These are phyloP conservation scores for Phtheirospermum japonicum DNA, from an alignment of 257 asterid species.

Conservation along the genomic window DNA sequence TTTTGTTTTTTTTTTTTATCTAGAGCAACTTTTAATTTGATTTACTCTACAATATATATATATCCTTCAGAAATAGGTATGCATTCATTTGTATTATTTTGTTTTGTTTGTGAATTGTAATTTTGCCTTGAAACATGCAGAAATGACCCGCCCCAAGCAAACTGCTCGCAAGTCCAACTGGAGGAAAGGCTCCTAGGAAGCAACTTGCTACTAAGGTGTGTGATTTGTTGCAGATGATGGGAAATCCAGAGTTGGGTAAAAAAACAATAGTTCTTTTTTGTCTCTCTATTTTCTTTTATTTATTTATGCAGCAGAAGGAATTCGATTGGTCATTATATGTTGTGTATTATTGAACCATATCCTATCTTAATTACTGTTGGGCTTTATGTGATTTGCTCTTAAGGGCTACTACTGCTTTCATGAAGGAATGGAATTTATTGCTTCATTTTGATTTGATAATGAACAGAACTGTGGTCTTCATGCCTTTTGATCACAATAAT, in stretches of 20 bases:
- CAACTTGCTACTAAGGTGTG: too few relatives aligned
- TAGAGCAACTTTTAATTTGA: too few relatives aligned
- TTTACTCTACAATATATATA: too few relatives aligned
- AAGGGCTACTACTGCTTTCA: slow-evolving; percentile 1
- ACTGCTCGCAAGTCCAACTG: too few relatives aligned
- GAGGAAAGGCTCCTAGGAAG: too few relatives aligned
- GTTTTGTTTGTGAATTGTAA: too few relatives aligned
- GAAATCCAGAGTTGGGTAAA: neutral
- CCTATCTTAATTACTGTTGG: neutral
- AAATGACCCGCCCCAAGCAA: too few relatives aligned
- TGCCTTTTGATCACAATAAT: neutral
- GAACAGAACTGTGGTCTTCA: neutral
- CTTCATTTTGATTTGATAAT: neutral
- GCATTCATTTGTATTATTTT: too few relatives aligned
- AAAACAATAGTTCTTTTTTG: neutral
- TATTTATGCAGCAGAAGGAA: slow-evolving; percentile 1
- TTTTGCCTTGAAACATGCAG: too few relatives aligned
- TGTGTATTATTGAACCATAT: slow-evolving; percentile 1
- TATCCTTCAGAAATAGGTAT: too few relatives aligned
- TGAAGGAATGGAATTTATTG: neutral
- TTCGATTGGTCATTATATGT: neutral
- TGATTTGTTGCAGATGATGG: too few relatives aligned
- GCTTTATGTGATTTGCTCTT: neutral
- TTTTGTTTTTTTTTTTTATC: too few relatives aligned
- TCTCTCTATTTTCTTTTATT: neutral